These are phyloP conservation scores for Pseudogymnoascus sp. DNA, from an alignment of 2,329 filamentous ascomycete genomes.

Conservation along the genomic window DNA sequence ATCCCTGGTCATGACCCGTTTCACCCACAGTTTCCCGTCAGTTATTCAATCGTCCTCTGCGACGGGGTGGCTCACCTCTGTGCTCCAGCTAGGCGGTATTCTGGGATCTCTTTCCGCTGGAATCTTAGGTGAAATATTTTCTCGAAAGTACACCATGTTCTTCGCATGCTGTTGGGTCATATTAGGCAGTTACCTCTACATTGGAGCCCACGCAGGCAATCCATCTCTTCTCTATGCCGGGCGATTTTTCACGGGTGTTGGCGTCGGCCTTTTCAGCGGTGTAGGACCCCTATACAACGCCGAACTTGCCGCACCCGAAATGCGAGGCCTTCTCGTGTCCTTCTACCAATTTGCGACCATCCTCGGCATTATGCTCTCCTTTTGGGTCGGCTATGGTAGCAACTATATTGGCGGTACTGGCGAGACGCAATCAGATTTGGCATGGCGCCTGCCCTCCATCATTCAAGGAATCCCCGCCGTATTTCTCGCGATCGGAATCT, in stretches of 20 bases:
- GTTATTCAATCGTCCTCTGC: constrained; percentile 39
- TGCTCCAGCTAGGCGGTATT: constrained; percentile 44
- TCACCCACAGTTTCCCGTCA: constrained; percentile 41
- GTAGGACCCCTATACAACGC: constrained; percentile 42
- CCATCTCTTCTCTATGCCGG: constrained; percentile 39
- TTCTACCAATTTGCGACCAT: constrained; percentile 57
- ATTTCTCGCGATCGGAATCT: constrained; percentile 38
- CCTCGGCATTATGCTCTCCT: constrained; percentile 42
- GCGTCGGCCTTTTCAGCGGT: constrained; percentile 40
- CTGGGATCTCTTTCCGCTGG: constrained; percentile 40
- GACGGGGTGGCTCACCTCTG: constrained; percentile 43
- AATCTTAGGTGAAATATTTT: constrained; percentile 41
- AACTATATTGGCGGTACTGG: constrained; percentile 42
- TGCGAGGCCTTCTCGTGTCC: constrained; percentile 54
- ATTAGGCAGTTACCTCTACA: constrained; percentile 38
- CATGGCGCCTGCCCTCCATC: constrained; percentile 38
- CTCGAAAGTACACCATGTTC: constrained; percentile 45
- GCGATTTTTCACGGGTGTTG: constrained; percentile 42
- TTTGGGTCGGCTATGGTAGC: constrained; percentile 39
- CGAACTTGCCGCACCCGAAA: constrained; percentile 49
- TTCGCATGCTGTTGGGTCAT: constrained; percentile 40
- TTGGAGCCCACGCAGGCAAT: constrained; percentile 34
- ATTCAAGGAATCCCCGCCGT: constrained; percentile 40
- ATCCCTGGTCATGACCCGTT: constrained; percentile 45
- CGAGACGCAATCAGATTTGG: constrained; percentile 35